These are phyloP conservation scores for Funneliformis caledonium DNA, from an alignment of 371 early-diverging fungal genomes.

Conservation along the genomic window DNA sequence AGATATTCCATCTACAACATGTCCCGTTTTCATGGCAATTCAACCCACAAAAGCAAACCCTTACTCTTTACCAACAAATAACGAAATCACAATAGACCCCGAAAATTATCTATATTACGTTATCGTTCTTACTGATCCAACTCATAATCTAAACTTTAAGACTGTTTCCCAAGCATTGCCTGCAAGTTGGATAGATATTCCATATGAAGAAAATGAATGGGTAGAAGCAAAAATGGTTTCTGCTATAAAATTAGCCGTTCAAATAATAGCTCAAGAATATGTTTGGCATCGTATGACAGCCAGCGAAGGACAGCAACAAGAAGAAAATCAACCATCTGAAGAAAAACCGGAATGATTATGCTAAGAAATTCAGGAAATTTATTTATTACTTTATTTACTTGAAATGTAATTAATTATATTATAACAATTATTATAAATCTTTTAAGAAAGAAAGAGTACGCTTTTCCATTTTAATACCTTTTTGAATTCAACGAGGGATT, in stretches of 20 bases:
- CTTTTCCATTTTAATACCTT: neutral
- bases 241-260: slow-evolving; percentile 60
- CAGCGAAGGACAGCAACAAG: slow-evolving; percentile 40
- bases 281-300: slow-evolving; percentile 70
- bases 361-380: neutral
- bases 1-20: slow-evolving; percentile 56
- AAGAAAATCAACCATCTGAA: neutral
- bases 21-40: slow-evolving; percentile 70
- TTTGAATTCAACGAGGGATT: neutral
- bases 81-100: neutral
- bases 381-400: neutral
- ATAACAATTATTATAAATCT: neutral
- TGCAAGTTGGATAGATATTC: slow-evolving; percentile 63
- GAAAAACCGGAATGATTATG: neutral
- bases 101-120: slow-evolving; percentile 55
- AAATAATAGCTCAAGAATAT: slow-evolving; percentile 68
- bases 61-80: slow-evolving; percentile 4
- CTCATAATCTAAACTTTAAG: slow-evolving; percentile 60
- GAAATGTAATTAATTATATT: neutral
- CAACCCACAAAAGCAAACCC: slow-evolving; percentile 59
- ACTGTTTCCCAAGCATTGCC: slow-evolving; percentile 66
- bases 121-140: slow-evolving; percentile 64
- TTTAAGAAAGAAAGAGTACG: neutral
- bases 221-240: slow-evolving; percentile 69
- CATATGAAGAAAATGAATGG: slow-evolving; percentile 73